These are phyloP conservation scores for Intubia oerlemansii DNA, from an alignment of 2,329 filamentous ascomycete genomes.

Conservation along the genomic window DNA sequence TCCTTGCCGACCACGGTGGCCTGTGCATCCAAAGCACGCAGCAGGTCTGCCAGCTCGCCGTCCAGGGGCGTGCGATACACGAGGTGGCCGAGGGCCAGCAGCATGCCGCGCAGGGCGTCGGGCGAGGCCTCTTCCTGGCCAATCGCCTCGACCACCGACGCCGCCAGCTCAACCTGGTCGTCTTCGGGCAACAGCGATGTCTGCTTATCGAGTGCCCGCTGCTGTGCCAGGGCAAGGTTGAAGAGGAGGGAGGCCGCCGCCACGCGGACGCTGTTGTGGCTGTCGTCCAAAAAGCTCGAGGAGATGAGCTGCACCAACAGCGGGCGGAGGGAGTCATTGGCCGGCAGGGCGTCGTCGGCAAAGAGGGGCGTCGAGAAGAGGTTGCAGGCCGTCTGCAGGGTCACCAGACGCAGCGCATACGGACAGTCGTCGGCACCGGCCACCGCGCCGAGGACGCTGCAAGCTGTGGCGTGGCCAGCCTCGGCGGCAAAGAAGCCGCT, in stretches of 20 bases:
- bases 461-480: constrained; percentile 37
- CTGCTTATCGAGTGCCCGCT: constrained; percentile 18
- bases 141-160: constrained; percentile 58
- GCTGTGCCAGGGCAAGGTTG: constrained; percentile 53
- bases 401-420: constrained; percentile 66
- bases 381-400: constrained; percentile 68
- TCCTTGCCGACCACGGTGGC: constrained; percentile 39
- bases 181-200: constrained; percentile 31
- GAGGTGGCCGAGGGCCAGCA: constrained; percentile 57
- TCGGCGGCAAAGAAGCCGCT: constrained; percentile 73
- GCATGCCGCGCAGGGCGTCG: constrained; percentile 56
- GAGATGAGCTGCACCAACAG: constrained; percentile 50
- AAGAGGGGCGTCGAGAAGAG: constrained; percentile 60
- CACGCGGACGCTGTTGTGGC: constrained; percentile 52
- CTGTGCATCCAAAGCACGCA: constrained; percentile 54
- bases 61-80: constrained; percentile 47
- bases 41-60: constrained; percentile 62
- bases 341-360: constrained; percentile 24
- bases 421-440: constrained; percentile 37
- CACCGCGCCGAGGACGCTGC: constrained; percentile 37
- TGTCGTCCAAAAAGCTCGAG: constrained; percentile 56
- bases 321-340: constrained; percentile 28
- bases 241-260: constrained; percentile 68
- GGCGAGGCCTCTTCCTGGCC: constrained; percentile 33
- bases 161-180: constrained; percentile 62